These are phyloP conservation scores for Parastagonospora avenae DNA, from an alignment of 2,329 filamentous ascomycete genomes.

Conservation along the genomic window DNA sequence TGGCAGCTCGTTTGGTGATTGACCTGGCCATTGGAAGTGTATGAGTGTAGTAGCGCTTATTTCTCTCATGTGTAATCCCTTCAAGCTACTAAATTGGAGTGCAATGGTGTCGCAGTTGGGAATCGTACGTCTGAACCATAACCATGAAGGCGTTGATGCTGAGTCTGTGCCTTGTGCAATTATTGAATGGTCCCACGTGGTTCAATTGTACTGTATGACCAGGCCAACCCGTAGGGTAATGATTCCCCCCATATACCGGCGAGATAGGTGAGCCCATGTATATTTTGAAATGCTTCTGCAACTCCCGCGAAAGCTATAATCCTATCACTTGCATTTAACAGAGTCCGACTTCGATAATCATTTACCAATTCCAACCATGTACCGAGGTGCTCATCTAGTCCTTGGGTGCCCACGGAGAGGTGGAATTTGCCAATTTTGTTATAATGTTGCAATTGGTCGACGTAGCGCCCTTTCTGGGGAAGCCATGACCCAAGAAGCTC, in stretches of 20 bases:
- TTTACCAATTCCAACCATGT: slow-evolving; percentile 3
- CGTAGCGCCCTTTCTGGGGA: no score
- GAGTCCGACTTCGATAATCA: slow-evolving; percentile 6
- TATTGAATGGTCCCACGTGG: background rate
- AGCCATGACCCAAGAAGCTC: slow-evolving; percentile 10
- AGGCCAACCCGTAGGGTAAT: slow-evolving; percentile 2
- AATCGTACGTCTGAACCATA: background rate
- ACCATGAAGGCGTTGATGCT: background rate
- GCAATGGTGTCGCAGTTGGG: background rate
- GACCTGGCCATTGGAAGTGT: no score
- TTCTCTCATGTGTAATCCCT: background rate
- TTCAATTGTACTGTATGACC: background rate
- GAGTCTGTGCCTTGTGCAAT: background rate
- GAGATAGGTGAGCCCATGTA: slow-evolving; percentile 8
- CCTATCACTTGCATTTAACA: slow-evolving; percentile 5
- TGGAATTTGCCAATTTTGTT: no score
- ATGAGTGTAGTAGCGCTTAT: background rate
- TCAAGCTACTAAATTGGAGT: background rate
- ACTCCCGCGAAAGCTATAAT: slow-evolving; percentile 12
- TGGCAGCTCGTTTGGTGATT: no score
- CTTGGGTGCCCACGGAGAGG: no score
- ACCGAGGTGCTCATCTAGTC: background rate
- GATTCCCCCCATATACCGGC: slow-evolving; percentile 10
- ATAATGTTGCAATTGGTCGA: no score
- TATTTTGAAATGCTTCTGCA: background rate